Evolutionary conservation across 2,329 filamentous ascomycete species (phyloP).

Genomic region (Escovopsis sp.): DNA sequence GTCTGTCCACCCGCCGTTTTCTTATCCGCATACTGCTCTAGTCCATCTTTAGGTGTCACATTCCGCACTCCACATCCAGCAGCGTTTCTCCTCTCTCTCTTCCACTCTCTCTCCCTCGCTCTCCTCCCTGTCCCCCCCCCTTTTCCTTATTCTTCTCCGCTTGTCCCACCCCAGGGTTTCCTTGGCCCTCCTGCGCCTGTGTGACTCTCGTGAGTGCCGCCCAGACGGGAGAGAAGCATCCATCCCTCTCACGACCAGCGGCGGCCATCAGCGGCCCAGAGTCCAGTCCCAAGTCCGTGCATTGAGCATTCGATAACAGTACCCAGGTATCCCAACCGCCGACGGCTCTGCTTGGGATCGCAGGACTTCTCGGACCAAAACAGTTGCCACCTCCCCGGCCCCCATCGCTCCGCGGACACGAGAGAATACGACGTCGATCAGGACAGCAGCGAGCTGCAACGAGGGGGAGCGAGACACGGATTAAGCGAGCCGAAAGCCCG

Average conservation of each 20-base stretch:
- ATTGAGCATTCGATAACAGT: too few species aligned
- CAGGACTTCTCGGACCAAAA: too few species aligned
- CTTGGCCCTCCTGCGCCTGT: background rate
- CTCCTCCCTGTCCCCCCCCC: conserved; percentile 1
- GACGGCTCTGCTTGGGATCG: background rate
- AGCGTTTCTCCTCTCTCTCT: conserved; percentile 2
- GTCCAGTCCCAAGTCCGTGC: background rate
- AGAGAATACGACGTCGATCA: background rate
- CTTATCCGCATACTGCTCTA: background rate
- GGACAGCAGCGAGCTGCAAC: too few species aligned
- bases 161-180: background rate
- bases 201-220: too few species aligned
- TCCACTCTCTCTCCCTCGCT: too few species aligned
- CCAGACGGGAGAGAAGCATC: too few species aligned
- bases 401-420: background rate
- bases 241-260: background rate
- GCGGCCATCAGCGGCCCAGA: too few species aligned
- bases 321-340: too few species aligned
- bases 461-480: background rate
- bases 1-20: background rate
- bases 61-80: background rate
- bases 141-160: conserved; percentile 1
- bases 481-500: background rate
- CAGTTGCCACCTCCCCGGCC: background rate
- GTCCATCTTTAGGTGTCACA: conserved; percentile 2